Evolutionary conservation across 805 yeast genomes (phyloP).

Genomic region (Blastobotrys attinorum): DNA sequence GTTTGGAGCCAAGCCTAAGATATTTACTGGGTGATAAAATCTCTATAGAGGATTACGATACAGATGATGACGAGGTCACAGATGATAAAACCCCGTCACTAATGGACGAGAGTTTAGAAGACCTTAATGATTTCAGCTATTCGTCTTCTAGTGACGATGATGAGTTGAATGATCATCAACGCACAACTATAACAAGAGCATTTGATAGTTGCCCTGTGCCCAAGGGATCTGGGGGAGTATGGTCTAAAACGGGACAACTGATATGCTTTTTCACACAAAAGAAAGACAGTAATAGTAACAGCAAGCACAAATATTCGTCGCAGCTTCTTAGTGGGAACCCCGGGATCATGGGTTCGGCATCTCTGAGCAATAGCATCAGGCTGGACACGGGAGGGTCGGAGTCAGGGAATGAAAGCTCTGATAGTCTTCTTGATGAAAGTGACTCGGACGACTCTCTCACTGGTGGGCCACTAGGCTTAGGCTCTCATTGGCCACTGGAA

Average conservation of each 20-base stretch:
- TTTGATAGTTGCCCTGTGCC: conserved; percentile 86
- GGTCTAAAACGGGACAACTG: conserved; percentile 72
- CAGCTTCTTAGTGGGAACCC: too few species aligned
- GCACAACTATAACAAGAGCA: conserved; percentile 23
- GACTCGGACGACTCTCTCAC: conserved; percentile 10
- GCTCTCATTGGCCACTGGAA: not conserved
- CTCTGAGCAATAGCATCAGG: too few species aligned
- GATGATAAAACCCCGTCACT: not conserved
- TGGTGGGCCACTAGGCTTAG: not conserved
- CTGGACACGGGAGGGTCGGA: too few species aligned
- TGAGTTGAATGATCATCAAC: conserved; percentile 19
- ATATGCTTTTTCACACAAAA: conserved; percentile 71
- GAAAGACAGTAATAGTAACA: conserved; percentile 23
- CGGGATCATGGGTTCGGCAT: too few species aligned
- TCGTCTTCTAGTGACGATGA: conserved; percentile 14
- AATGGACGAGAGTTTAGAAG: too few species aligned
- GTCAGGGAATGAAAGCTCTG: conserved; percentile 4
- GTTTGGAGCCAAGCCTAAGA: conserved; percentile 74
- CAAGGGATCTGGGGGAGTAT: conserved; percentile 85
- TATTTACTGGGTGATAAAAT: conserved; percentile 66
- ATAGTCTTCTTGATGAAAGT: conserved; percentile 6
- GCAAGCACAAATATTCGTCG: too few species aligned
- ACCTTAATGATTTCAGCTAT: conserved; percentile 1
- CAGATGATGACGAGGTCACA: conserved; percentile 1
- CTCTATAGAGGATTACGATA: conserved; percentile 15